phyloP scores from a whole-genome alignment of 805 yeast genomes.

The Yarrowia hollandica region DNA sequence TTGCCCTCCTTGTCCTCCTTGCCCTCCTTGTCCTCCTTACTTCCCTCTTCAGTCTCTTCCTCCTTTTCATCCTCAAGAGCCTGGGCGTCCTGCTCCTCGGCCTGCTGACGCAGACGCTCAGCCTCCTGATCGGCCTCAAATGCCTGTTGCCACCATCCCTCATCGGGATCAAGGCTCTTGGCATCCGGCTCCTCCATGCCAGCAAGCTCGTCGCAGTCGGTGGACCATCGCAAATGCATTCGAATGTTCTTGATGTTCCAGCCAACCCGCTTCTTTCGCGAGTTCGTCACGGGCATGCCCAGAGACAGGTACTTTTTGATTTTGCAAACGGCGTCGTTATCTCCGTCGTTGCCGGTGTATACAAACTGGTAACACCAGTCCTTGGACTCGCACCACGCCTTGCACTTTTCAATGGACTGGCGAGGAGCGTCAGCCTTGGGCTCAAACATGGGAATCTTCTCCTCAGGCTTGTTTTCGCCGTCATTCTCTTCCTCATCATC shows the following conservation, averaged over 20 bases:
- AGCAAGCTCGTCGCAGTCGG: slow-evolving; percentile 13
- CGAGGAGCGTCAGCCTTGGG: not conserved
- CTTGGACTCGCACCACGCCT: slow-evolving; percentile 13
- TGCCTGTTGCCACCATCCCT: slow-evolving; percentile 18
- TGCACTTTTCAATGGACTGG: slow-evolving; percentile 1
- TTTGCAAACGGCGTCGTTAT: not conserved
- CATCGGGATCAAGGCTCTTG: slow-evolving; percentile 8
- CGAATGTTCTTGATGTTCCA: slow-evolving; percentile 10
- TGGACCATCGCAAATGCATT: slow-evolving; percentile 3
- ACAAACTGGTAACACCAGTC: slow-evolving; percentile 20
- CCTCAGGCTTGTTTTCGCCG: not conserved
- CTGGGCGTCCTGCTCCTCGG: not conserved
- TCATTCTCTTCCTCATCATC: not conserved
- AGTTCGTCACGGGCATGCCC: not conserved
- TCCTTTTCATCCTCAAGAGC: not conserved
- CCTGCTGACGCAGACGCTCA: not conserved
- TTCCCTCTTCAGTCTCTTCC: not conserved
- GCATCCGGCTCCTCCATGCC: slow-evolving; percentile 1
- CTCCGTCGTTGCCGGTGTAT: slow-evolving; percentile 21
- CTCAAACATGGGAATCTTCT: not conserved
- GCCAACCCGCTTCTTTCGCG: slow-evolving; percentile 7
- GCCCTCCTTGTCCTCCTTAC: not conserved
- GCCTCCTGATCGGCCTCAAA: slow-evolving; percentile 2
- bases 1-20: not conserved
- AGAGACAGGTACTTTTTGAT: slow-evolving; percentile 7